Percentiles rank a stretch among this genome's conserved stretches.
These are phyloP conservation scores for Raddia distichophylla DNA, from an alignment of 176 grass and related monocot genomes.

Conservation along the genomic window DNA sequence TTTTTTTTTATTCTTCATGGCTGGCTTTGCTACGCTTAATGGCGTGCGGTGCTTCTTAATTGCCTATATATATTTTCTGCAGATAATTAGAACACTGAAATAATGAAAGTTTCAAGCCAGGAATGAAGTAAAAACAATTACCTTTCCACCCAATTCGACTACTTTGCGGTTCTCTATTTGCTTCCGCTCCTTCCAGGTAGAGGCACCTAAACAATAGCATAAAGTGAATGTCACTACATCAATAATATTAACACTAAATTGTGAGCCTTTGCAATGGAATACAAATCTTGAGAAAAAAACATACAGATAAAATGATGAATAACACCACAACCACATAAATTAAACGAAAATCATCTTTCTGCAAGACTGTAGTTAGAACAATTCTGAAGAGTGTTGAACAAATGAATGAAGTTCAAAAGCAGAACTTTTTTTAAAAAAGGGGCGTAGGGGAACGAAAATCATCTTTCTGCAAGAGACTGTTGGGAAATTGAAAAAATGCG, in stretches of 20 bases:
- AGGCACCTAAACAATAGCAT: slow-evolving; percentile 54
- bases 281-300: not conserved
- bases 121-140: slow-evolving; percentile 25
- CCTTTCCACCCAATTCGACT: slow-evolving; percentile 85
- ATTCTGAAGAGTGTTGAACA: not conserved
- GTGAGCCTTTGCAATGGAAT: not conserved
- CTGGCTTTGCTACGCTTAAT: slow-evolving; percentile 80
- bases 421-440: not conserved
- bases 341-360: not conserved
- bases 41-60: slow-evolving; percentile 78
- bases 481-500: too few species aligned
- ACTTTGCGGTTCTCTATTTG: slow-evolving; percentile 80
- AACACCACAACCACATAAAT: not conserved
- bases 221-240: not conserved
- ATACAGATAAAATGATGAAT: slow-evolving; percentile 4
- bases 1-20: slow-evolving; percentile 86
- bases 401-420: not conserved
- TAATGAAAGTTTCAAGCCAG: slow-evolving; percentile 18
- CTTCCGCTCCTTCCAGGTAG: slow-evolving; percentile 84
- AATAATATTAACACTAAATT: not conserved
- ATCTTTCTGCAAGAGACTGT: too few species aligned
- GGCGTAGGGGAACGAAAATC: too few species aligned
- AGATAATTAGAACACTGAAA: slow-evolving; percentile 32
- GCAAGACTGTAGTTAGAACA: not conserved
- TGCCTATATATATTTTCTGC: slow-evolving; percentile 57